Percentiles rank a stretch among this genome's conserved stretches.
These are phyloP conservation scores for Ganoderma boninense DNA, from an alignment of 1,284 basidiomycete genomes.

Conservation along the genomic window DNA sequence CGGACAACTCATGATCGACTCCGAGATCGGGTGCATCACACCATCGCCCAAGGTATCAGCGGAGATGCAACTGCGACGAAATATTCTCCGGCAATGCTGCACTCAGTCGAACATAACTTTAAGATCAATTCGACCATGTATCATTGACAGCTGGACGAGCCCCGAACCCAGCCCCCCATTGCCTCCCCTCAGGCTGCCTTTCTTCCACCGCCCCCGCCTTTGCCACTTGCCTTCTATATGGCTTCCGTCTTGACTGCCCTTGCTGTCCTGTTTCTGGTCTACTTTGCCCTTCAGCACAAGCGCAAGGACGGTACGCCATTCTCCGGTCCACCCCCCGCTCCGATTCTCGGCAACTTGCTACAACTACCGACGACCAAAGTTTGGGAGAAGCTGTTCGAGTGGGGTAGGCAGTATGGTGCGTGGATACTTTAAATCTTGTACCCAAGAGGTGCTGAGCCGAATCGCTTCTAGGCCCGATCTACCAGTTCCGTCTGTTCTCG, in stretches of 20 bases:
- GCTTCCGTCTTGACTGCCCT: not conserved
- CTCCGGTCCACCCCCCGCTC: slow-evolving; percentile 9
- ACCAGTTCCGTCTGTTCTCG: slow-evolving; percentile 20
- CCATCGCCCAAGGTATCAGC: too few relatives aligned
- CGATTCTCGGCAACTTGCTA: slow-evolving; percentile 13
- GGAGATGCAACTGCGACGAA: too few relatives aligned
- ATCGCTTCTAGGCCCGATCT: slow-evolving; percentile 17
- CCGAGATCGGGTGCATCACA: too few relatives aligned
- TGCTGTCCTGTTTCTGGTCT: not conserved
- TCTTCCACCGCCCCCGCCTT: not conserved
- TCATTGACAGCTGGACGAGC: too few relatives aligned
- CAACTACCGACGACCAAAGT: slow-evolving; percentile 9
- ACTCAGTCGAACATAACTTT: too few relatives aligned
- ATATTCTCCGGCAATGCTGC: too few relatives aligned
- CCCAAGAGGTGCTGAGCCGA: not conserved
- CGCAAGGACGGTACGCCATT: slow-evolving; percentile 5
- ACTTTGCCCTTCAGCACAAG: not conserved
- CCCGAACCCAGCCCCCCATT: not conserved
- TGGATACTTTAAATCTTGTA: not conserved
- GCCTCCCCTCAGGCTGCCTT: not conserved
- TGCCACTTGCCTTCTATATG: slow-evolving; percentile 21
- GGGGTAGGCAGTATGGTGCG: slow-evolving; percentile 15
- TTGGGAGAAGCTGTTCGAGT: slow-evolving; percentile 12
- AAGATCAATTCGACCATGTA: too few relatives aligned
- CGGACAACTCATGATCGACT: too few relatives aligned